Evolutionary conservation across 805 yeast species (phyloP).

Genomic region (Lipomyces yamanashiensis): DNA sequence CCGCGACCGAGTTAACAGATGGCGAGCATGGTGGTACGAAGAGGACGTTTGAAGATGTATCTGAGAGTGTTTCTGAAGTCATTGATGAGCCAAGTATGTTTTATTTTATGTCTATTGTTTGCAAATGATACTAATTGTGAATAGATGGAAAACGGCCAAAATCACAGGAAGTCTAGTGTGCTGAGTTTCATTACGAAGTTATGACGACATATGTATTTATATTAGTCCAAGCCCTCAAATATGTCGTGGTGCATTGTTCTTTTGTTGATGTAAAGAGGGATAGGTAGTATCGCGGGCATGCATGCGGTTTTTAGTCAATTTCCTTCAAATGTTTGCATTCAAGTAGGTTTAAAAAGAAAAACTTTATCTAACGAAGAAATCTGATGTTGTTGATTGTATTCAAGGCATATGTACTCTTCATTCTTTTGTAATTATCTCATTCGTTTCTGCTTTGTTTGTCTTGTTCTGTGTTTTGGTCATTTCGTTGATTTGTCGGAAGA

Average conservation of each 20-base stretch:
- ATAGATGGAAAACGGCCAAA: constrained; percentile 9
- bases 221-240: no score
- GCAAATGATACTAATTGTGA: neutral
- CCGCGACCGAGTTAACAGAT: neutral
- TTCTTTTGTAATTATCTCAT: neutral
- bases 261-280: no score
- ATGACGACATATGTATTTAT: no score
- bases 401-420: neutral
- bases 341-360: no score
- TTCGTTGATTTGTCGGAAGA: no score
- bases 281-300: no score
- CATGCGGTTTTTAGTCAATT: no score
- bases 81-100: constrained; percentile 5
- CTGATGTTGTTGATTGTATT: no score
- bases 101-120: neutral
- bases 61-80: neutral
- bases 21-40: neutral
- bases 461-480: neutral
- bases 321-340: no score
- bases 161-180: neutral
- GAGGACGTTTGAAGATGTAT: neutral
- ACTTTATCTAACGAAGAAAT: no score
- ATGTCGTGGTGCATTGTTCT: no score
- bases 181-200: no score
- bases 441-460: neutral